Evolutionary conservation across 331 rosid genomes (phyloP).

Genomic region (Prunus yedoensis): DNA sequence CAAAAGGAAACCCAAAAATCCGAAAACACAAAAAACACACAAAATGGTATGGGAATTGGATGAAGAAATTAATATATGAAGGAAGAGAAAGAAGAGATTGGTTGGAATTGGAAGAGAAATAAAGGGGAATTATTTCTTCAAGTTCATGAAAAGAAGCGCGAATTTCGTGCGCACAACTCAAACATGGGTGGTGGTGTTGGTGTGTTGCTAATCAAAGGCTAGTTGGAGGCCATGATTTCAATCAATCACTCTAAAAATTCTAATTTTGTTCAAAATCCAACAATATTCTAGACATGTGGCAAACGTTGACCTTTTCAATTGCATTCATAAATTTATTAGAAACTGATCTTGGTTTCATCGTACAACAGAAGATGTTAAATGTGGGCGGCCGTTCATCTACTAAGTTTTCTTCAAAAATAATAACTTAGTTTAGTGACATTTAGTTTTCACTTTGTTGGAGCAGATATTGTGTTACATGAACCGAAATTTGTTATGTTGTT

Average conservation of each 20-base stretch:
- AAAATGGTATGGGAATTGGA: slow-evolving; percentile 19
- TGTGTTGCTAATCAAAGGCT: background rate
- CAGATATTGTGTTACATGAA: too few relatives aligned
- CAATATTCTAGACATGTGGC: background rate
- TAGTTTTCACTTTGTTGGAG: background rate
- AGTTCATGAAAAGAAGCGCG: slow-evolving; percentile 26
- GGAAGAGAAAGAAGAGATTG: slow-evolving; percentile 6
- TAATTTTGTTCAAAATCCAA: background rate
- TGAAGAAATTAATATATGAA: slow-evolving; percentile 30
- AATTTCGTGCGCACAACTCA: slow-evolving; percentile 38
- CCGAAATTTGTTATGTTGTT: background rate
- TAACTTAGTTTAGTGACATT: background rate
- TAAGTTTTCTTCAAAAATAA: background rate
- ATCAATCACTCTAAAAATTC: background rate
- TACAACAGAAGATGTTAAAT: background rate
- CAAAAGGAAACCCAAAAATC: slow-evolving; percentile 34
- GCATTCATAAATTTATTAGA: background rate
- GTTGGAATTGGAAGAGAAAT: slow-evolving; percentile 31
- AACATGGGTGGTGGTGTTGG: slow-evolving; percentile 4
- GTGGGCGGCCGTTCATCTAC: too few relatives aligned
- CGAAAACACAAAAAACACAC: too few relatives aligned
- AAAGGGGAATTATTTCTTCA: background rate
- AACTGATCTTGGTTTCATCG: background rate
- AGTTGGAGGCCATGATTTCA: slow-evolving; percentile 36
- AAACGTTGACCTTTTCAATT: slow-evolving; percentile 1